Percentiles rank a stretch among this genome's conserved stretches.
Conservation (phyloP, 2,329 filamentous ascomycete species). For the Zymoseptoria pseudotritici region DNA sequence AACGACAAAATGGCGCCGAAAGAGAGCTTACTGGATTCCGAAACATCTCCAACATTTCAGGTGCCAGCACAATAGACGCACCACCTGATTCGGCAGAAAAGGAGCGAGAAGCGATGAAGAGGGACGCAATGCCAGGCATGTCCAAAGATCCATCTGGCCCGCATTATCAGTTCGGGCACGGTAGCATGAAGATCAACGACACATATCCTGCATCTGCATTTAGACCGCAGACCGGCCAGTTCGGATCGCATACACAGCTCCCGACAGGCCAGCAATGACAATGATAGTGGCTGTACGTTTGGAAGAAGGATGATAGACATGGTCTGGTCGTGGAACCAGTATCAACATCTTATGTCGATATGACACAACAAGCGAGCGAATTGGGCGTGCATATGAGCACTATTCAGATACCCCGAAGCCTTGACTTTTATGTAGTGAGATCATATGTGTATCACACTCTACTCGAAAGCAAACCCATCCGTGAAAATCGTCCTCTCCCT, state of each 20-base stretch:
- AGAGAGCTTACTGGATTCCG: conserved; percentile 26
- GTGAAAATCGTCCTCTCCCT: neutral
- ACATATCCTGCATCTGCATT: conserved; percentile 19
- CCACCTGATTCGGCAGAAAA: conserved; percentile 20
- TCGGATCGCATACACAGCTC: conserved; percentile 19
- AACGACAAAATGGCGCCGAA: conserved; percentile 19
- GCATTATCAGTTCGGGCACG: conserved; percentile 8
- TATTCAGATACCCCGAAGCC: neutral
- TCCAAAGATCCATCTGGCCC: conserved; percentile 17
- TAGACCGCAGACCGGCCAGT: conserved; percentile 21
- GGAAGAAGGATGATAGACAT: neutral
- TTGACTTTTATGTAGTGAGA: neutral
- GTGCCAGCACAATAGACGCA: conserved; percentile 31
- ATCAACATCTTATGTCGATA: neutral
- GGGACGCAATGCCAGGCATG: conserved; percentile 9
- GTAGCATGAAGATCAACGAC: conserved; percentile 16
- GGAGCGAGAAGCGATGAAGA: conserved; percentile 5
- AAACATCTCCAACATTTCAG: conserved; percentile 31
- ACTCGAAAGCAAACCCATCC: neutral
- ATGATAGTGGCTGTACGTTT: neutral
- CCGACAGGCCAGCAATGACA: neutral
- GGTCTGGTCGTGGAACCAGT: neutral
- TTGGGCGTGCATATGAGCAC: neutral
- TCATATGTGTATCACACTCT: neutral
- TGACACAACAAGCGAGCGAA: neutral